Base-by-base conservation (phyloP, 176 grass and related monocot genomes). In the Hyparrhenia diplandra region DNA sequence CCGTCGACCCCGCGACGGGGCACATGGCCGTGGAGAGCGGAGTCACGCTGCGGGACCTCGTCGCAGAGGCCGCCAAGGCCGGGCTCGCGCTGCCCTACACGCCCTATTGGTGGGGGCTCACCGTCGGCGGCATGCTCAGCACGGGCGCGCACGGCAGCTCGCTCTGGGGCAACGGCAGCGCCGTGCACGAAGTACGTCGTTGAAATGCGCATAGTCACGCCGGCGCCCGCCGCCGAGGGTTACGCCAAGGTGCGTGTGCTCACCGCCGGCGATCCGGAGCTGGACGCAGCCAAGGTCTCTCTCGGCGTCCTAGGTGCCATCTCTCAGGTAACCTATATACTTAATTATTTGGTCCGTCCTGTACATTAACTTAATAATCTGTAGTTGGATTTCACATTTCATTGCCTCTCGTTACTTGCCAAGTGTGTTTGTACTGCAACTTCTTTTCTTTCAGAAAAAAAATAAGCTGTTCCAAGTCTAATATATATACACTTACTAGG, bases 71-170 rank as follows among this genome's bases (percentile, higher is more conserved):
- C 12, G 77, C 67, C 21, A 86, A 51, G 42, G 72, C 41, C 10
- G 91, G 87, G 27, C 73, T 97, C 2, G 86, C 91, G 80, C 86
- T 93, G 58, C 88, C 91, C 1, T 78, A 97, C 69, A 47, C 79
- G 14, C 91, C 94, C 1, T 97, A 97, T 84, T 97, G 89, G 89
- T 88, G 66, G 83, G 94, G 91, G 11, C 46, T 91, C 78, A 97
- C 91, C 10, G 71, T 97, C 8, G 94, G 91, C 13, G 94, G 94
- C 30, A 65, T 97, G 74, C 64, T 97, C 16, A 54, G 78, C 57
- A 97, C 91, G 2, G 94, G 94, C 20, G 77, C 94, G 28, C 94
- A 97, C 41, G 94, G 94, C 46, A 97, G 94, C 88, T 97, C 94
- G 13, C 74, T 91, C 12, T 73, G 55, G 91, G 91, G 89, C 0